Percentiles rank a stretch among this genome's conserved stretches.
Evolutionary conservation across 371 early-diverging fungal genomes (phyloP).

Genomic region (Umbelopsis sp.): DNA sequence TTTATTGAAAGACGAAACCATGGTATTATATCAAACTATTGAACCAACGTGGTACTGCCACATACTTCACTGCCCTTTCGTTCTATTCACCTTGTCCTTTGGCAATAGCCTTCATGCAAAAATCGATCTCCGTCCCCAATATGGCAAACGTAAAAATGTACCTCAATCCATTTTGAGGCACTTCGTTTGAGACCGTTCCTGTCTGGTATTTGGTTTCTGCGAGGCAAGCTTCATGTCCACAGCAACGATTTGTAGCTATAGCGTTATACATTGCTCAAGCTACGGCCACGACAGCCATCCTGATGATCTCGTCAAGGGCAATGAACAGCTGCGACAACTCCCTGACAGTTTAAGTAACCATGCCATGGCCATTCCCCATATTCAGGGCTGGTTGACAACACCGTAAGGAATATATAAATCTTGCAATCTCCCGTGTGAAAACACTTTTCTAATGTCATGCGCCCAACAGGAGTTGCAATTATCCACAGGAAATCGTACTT

Average conservation of each 20-base stretch:
- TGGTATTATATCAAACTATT: too few relatives aligned
- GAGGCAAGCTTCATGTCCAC: neutral
- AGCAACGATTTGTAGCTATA: conserved; percentile 15
- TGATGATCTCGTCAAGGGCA: conserved; percentile 1
- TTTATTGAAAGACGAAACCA: too few relatives aligned
- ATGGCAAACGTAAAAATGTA: conserved; percentile 3
- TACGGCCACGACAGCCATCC: conserved; percentile 3
- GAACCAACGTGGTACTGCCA: too few relatives aligned
- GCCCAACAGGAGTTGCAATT: neutral
- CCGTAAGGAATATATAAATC: neutral
- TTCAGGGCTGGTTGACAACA: conserved; percentile 16
- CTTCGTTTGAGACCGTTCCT: neutral
- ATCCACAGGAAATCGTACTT: conserved; percentile 11
- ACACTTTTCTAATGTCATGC: neutral
- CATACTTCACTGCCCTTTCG: too few relatives aligned
- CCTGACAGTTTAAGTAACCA: neutral
- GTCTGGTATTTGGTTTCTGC: too few relatives aligned
- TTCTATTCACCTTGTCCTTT: too few relatives aligned
- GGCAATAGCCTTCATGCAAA: too few relatives aligned
- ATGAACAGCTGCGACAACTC: neutral
- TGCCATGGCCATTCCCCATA: neutral
- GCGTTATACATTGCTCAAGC: conserved; percentile 11
- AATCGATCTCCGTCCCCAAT: conserved; percentile 10
- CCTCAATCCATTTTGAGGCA: conserved; percentile 17
- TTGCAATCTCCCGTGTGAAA: neutral